phyloP scores from a whole-genome alignment of 164 flowering plant genomes.

The Stephania yunnanensis region DNA sequence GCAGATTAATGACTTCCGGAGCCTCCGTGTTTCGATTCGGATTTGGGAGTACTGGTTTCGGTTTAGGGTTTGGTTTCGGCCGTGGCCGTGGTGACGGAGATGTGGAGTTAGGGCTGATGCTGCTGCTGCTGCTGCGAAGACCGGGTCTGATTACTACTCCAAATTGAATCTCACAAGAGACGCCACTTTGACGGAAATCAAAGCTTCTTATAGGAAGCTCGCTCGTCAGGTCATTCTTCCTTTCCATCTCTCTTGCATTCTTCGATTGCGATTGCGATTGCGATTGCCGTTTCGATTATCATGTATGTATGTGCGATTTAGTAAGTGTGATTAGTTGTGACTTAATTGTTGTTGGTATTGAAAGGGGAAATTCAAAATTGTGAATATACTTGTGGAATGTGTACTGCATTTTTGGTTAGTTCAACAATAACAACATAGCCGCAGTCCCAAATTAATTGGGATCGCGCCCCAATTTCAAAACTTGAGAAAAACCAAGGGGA shows the following conservation, averaged over 20 bases:
- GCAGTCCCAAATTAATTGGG: too few relatives aligned
- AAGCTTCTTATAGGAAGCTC: conserved; percentile 68
- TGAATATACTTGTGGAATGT: too few relatives aligned
- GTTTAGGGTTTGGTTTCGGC: neutral
- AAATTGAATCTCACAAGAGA: conserved; percentile 50
- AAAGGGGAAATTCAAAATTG: too few relatives aligned
- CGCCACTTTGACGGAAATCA: conserved; percentile 79
- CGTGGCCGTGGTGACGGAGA: conserved; percentile 3
- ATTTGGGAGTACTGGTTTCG: neutral
- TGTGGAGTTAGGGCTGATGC: conserved; percentile 21
- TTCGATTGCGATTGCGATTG: neutral
- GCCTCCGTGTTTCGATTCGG: neutral
- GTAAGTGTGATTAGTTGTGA: neutral
- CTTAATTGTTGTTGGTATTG: neutral
- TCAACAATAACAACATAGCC: too few relatives aligned
- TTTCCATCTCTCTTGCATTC: neutral
- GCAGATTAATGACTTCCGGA: conserved; percentile 1
- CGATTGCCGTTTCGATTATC: too few relatives aligned
- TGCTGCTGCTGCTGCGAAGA: neutral
- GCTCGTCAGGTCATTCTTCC: conserved; percentile 64
- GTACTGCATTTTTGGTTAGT: too few relatives aligned
- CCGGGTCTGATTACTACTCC: conserved; percentile 50
- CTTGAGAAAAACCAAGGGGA: too few relatives aligned
- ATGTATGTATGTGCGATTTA: neutral
- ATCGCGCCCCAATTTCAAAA: too few relatives aligned